Evolutionary conservation across 768 basidiomycete genomes (phyloP).

Genomic region (Trametes villosa): DNA sequence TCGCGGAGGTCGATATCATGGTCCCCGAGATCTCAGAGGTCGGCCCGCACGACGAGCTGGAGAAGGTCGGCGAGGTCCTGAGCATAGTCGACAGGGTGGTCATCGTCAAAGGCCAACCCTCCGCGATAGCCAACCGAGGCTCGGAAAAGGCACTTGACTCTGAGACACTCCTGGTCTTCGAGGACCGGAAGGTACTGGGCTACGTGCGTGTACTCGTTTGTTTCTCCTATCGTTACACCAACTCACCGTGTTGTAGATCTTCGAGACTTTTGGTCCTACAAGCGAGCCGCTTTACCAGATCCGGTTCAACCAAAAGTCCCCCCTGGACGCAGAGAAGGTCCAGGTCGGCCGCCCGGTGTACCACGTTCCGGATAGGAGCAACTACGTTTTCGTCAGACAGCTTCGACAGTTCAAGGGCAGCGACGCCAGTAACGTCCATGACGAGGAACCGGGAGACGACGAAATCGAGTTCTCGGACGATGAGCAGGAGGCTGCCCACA

Average conservation of each 20-base stretch:
- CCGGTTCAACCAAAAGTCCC: slow-evolving; percentile 70
- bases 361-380: slow-evolving; percentile 79
- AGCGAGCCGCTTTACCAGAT: slow-evolving; percentile 89
- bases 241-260: slow-evolving; percentile 43
- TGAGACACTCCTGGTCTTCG: slow-evolving; percentile 89
- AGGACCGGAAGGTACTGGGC: slow-evolving; percentile 88
- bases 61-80: slow-evolving; percentile 79
- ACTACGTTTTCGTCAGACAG: slow-evolving; percentile 80
- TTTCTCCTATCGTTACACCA: not conserved
- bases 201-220: slow-evolving; percentile 63
- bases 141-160: slow-evolving; percentile 78
- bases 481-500: slow-evolving; percentile 82
- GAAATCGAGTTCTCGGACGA: slow-evolving; percentile 97
- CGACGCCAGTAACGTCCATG: slow-evolving; percentile 92
- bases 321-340: slow-evolving; percentile 61
- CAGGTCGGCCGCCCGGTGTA: slow-evolving; percentile 68
- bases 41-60: slow-evolving; percentile 64
- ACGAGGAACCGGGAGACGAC: slow-evolving; percentile 90
- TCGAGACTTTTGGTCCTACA: slow-evolving; percentile 96
- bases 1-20: slow-evolving; percentile 57
- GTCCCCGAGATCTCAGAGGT: slow-evolving; percentile 70
- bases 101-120: slow-evolving; percentile 68
- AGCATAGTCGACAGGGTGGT: slow-evolving; percentile 73
- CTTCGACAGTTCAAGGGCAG: slow-evolving; percentile 79
- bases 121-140: slow-evolving; percentile 45